Conservation (phyloP, 2,329 filamentous ascomycete species). For the Colletotrichum liriopes region DNA sequence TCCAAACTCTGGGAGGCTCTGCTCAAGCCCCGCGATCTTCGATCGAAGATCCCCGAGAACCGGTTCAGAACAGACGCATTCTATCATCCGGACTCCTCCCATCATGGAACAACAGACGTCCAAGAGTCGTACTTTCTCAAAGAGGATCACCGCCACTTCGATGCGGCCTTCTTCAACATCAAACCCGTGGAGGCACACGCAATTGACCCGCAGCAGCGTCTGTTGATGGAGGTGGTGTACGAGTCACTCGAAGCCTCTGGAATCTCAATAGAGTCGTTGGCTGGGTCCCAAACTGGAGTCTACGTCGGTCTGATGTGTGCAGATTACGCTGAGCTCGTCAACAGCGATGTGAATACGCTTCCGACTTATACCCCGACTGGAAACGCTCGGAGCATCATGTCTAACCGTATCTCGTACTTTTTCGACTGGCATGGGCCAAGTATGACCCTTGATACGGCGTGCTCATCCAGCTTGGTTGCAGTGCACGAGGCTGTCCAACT, state of each 20-base stretch:
- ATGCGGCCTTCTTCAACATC: constrained; percentile 50
- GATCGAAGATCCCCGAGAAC: constrained; percentile 1
- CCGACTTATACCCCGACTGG: constrained; percentile 52
- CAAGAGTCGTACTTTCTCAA: constrained; percentile 43
- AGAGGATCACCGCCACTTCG: constrained; percentile 43
- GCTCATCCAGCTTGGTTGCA: constrained; percentile 60
- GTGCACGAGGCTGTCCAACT: constrained; percentile 58
- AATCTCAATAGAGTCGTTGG: constrained; percentile 7
- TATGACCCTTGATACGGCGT: constrained; percentile 62
- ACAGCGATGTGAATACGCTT: constrained; percentile 46
- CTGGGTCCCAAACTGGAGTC: constrained; percentile 1
- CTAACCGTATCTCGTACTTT: constrained; percentile 58
- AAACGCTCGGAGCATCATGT: constrained; percentile 51
- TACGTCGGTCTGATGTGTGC: constrained; percentile 43
- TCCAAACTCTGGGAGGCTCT: background rate
- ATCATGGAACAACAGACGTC: constrained; percentile 42
- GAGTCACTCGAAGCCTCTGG: constrained; percentile 50
- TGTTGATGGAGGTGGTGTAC: constrained; percentile 53
- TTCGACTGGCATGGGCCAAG: too few relatives aligned
- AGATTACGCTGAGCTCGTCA: constrained; percentile 46
- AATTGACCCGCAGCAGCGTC: too few relatives aligned
- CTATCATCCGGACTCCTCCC: background rate
- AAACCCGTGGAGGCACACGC: constrained; percentile 48
- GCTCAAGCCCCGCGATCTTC: background rate
- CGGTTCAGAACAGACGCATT: background rate